Evolutionary conservation across 78 protist genomes (phyloP).

Genomic region (Polysphondylium violaceum): DNA sequence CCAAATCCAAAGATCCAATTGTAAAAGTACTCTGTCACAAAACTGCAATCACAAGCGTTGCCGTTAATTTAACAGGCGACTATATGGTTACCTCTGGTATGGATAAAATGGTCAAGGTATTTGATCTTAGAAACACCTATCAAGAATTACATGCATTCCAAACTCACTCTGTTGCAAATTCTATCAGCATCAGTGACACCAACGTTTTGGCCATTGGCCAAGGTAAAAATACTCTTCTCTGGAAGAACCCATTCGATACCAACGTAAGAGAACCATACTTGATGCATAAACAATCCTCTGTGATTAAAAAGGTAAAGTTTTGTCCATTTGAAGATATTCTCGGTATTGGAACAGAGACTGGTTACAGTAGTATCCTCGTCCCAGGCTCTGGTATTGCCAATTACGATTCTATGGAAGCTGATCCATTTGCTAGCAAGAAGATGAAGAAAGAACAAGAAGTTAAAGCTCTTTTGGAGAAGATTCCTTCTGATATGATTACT

Average conservation of each 20-base stretch:
- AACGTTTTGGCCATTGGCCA: conserved; percentile 93
- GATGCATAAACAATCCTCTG: conserved; percentile 9
- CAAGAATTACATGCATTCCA: conserved; percentile 85
- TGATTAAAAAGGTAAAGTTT: conserved; percentile 77
- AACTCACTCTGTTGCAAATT: conserved; percentile 66
- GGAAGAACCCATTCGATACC: conserved; percentile 75
- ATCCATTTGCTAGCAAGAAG: conserved; percentile 93
- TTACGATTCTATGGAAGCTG: conserved; percentile 95
- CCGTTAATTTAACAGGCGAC: conserved; percentile 83
- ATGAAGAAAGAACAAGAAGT: conserved; percentile 91
- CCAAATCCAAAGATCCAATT: conserved; percentile 86
- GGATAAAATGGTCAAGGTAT: conserved; percentile 88
- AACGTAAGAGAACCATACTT: conserved; percentile 85
- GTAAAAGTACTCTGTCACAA: conserved; percentile 91
- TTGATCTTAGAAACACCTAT: conserved; percentile 95
- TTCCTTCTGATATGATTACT: conserved; percentile 77
- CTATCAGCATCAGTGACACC: conserved; percentile 82
- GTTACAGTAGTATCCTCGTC: conserved; percentile 70
- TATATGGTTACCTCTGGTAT: conserved; percentile 49
- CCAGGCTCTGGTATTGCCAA: conserved; percentile 98
- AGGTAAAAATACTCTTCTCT: conserved; percentile 69
- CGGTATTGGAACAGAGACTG: conserved; percentile 90
- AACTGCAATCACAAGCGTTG: conserved; percentile 72
- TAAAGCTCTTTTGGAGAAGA: conserved; percentile 89
- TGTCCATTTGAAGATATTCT: conserved; percentile 98